Conservation (phyloP, 2,329 filamentous ascomycete genomes). For the Aureobasidium namibiae region DNA sequence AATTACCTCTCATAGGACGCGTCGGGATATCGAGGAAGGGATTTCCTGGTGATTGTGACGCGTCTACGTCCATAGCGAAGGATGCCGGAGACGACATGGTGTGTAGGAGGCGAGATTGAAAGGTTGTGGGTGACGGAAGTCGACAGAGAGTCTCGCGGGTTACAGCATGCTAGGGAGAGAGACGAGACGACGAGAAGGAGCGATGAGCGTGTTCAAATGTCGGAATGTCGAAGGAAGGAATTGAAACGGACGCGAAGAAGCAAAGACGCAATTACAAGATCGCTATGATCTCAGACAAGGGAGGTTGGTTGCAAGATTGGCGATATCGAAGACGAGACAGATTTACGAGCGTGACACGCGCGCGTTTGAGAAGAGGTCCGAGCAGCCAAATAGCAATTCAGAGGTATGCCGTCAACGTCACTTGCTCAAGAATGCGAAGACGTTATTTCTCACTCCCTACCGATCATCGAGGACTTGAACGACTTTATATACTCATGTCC, state of each 20-base stretch:
- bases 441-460: neutral
- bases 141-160: neutral
- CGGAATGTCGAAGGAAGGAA: neutral
- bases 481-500: neutral
- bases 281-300: neutral
- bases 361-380: neutral
- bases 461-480: neutral
- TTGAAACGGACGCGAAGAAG: slow-evolving; percentile 2
- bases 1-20: slow-evolving; percentile 38
- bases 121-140: slow-evolving; percentile 1
- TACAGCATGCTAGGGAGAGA: slow-evolving; percentile 7
- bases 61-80: slow-evolving; percentile 14
- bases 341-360: neutral
- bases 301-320: neutral
- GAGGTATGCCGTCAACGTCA: slow-evolving; percentile 1
- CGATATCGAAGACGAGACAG: neutral
- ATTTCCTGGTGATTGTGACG: slow-evolving; percentile 13
- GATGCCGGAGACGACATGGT: slow-evolving; percentile 17
- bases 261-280: slow-evolving; percentile 7
- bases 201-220: neutral
- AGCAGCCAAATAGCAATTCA: neutral
- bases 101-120: neutral
- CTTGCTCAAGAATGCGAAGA: neutral
- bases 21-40: slow-evolving; percentile 28
- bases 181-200: neutral